phyloP scores from a whole-genome alignment of 768 basidiomycete genomes.

The Lentinula sp. region DNA sequence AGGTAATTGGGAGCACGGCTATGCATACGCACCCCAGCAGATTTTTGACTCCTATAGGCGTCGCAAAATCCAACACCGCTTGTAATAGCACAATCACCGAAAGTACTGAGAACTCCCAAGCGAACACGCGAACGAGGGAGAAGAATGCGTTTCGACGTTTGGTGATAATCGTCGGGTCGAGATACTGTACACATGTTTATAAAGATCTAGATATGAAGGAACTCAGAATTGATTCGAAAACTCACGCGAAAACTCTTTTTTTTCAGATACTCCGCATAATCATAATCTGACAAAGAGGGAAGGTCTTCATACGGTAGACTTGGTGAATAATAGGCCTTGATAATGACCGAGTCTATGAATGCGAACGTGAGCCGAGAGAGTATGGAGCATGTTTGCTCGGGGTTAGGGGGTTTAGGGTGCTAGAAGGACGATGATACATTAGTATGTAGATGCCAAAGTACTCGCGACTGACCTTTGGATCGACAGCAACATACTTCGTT shows the following conservation, averaged over 20 bases:
- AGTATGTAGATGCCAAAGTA: background rate
- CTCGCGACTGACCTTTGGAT: constrained; percentile 30
- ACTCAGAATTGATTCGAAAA: background rate
- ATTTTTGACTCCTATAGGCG: constrained; percentile 35
- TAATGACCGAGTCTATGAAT: constrained; percentile 30
- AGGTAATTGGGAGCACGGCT: background rate
- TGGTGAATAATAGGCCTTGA: constrained; percentile 18
- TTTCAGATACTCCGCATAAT: constrained; percentile 19
- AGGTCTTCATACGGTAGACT: constrained; percentile 25
- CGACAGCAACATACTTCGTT: constrained; percentile 48
- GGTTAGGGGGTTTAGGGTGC: constrained; percentile 16
- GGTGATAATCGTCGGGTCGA: constrained; percentile 32
- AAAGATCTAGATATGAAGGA: background rate
- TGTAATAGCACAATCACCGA: constrained; percentile 18
- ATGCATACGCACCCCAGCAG: constrained; percentile 26
- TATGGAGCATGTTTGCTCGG: constrained; percentile 39
- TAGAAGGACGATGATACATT: background rate
- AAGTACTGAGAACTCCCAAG: constrained; percentile 24
- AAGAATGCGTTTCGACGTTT: constrained; percentile 40
- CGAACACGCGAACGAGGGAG: constrained; percentile 33
- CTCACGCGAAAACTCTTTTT: constrained; percentile 17
- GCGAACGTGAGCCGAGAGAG: constrained; percentile 31
- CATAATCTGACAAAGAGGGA: constrained; percentile 27
- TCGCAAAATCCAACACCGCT: constrained; percentile 20
- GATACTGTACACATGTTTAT: constrained; percentile 15